Evolutionary conservation across 208 protist genomes (phyloP).

Genomic region (Porcisia deanei): DNA sequence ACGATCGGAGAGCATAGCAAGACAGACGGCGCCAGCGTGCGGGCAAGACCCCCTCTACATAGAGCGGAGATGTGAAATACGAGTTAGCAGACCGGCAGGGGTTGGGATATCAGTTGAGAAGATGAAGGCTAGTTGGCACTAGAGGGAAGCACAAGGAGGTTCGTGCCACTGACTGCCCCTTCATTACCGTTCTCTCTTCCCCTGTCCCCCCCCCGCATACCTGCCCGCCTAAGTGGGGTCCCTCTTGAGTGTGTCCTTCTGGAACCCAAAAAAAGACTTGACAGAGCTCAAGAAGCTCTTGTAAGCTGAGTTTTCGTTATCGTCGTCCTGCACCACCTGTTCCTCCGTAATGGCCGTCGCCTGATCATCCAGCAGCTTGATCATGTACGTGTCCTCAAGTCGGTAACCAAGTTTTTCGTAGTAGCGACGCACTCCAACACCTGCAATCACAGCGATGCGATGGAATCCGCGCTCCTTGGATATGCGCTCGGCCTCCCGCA

Average conservation of each 20-base stretch:
- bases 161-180: too few relatives aligned
- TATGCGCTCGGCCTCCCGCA: constrained; percentile 98
- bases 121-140: too few relatives aligned
- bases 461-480: constrained; percentile 87
- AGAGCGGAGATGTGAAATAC: too few relatives aligned
- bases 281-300: constrained; percentile 46
- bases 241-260: neutral
- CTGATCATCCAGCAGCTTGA: constrained; percentile 59
- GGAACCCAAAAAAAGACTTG: constrained; percentile 64
- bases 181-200: neutral
- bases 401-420: constrained; percentile 98
- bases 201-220: neutral
- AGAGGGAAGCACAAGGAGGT: too few relatives aligned
- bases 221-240: neutral
- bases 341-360: constrained; percentile 67
- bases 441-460: constrained; percentile 96
- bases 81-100: too few relatives aligned
- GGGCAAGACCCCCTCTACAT: too few relatives aligned
- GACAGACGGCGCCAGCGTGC: neutral
- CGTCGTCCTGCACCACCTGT: constrained; percentile 76
- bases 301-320: constrained; percentile 66
- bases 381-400: constrained; percentile 88
- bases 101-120: too few relatives aligned
- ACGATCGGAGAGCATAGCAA: neutral
- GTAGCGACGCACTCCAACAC: constrained; percentile 98